Evolutionary conservation across 345 rosid species (phyloP).

Genomic region (Euphorbia pulcherrima): DNA sequence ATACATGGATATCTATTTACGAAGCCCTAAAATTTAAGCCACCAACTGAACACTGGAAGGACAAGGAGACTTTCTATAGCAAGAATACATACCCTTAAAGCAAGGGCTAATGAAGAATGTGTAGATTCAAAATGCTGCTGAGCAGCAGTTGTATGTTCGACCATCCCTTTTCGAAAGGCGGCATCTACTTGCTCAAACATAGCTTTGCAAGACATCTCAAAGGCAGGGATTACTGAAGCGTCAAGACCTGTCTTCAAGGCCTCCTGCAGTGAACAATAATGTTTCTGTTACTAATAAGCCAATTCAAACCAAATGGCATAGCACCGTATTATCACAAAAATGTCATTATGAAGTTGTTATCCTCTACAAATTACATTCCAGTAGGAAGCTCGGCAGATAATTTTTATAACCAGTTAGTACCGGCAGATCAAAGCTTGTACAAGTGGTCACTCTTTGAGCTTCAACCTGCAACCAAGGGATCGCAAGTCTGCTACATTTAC

Average conservation of each 20-base stretch:
- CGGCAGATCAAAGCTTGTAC: slow-evolving; percentile 2
- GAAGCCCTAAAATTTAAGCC: slow-evolving; percentile 1
- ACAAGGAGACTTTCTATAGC: neutral
- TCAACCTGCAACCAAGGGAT: neutral
- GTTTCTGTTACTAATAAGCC: slow-evolving; percentile 11
- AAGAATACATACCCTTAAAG: slow-evolving; percentile 57
- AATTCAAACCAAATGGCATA: slow-evolving; percentile 15
- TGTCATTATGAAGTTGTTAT: neutral
- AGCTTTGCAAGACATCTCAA: slow-evolving; percentile 81
- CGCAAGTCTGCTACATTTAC: neutral
- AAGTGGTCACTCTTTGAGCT: slow-evolving; percentile 1
- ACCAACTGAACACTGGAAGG: neutral
- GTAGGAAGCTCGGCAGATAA: slow-evolving; percentile 2
- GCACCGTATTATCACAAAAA: neutral
- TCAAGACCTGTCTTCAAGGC: slow-evolving; percentile 63
- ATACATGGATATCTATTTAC: neutral
- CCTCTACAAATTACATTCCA: neutral
- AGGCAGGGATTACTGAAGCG: slow-evolving; percentile 77
- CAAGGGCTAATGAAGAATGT: slow-evolving; percentile 61
- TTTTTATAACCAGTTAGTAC: neutral
- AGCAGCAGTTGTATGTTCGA: slow-evolving; percentile 67
- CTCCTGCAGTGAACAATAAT: slow-evolving; percentile 43
- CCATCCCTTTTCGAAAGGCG: slow-evolving; percentile 72
- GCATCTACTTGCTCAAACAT: slow-evolving; percentile 91
- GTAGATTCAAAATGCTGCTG: slow-evolving; percentile 68